A percentile compares a stretch with the other conserved stretches of the same genome.
Evolutionary conservation across 441 rosid genomes (phyloP).

Genomic region (Erodium moschatum): DNA sequence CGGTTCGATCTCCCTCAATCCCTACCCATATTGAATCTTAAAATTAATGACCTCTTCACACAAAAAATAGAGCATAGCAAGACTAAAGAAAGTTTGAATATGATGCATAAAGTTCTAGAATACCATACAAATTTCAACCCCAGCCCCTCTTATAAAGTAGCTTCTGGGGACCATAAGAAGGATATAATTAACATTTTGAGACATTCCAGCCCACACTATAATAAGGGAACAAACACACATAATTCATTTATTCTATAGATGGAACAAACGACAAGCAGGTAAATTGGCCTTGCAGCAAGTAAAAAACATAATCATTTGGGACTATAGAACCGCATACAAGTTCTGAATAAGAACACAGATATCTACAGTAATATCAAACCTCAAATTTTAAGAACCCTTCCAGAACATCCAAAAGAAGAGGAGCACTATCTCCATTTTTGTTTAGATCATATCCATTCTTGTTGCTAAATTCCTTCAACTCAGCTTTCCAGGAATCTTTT

Average conservation of each 20-base stretch:
- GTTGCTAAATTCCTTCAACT: constrained; percentile 71
- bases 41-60: too few species aligned
- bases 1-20: neutral
- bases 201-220: neutral
- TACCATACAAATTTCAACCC: neutral
- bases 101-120: neutral
- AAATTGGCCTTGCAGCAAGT: neutral
- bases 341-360: constrained; percentile 11
- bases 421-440: constrained; percentile 68
- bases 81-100: neutral
- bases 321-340: constrained; percentile 13
- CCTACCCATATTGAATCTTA: neutral
- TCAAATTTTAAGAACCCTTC: constrained; percentile 88
- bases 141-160: neutral
- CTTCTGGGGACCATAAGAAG: neutral
- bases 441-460: constrained; percentile 71
- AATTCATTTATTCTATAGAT: neutral
- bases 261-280: neutral
- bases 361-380: constrained; percentile 29
- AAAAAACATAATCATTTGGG: constrained; percentile 1
- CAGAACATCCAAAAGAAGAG: constrained; percentile 83
- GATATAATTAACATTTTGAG: neutral
- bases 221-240: neutral
- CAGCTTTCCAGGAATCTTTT: constrained; percentile 83
- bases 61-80: neutral